phyloP scores from a whole-genome alignment of 23 red algal genomes.

The Gracilaria vermiculophylla region DNA sequence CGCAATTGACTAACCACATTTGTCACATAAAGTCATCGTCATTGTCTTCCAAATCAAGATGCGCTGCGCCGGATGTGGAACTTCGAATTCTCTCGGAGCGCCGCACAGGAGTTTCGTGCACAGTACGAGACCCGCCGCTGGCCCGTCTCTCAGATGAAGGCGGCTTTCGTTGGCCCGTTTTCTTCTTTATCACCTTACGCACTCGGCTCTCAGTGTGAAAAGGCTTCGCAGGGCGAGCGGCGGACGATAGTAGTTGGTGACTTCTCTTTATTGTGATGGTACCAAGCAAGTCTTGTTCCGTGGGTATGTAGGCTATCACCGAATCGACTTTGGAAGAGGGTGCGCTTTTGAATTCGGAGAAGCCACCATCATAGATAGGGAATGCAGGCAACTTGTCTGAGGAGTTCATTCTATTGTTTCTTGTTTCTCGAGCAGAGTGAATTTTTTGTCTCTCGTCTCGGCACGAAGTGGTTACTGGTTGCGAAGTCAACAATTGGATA shows the following conservation, averaged over 20 bases:
- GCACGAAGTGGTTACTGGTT: too few species aligned
- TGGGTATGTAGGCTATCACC: background rate
- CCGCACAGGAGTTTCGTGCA: too few species aligned
- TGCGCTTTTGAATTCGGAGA: background rate
- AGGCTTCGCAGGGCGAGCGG: background rate
- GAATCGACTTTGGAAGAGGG: background rate
- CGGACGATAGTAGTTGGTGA: background rate
- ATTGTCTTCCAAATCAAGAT: background rate
- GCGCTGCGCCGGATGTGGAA: background rate
- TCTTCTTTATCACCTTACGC: background rate
- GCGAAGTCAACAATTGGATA: too few species aligned
- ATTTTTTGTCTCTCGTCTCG: too few species aligned
- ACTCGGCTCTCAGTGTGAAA: too few species aligned
- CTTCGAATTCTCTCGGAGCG: background rate
- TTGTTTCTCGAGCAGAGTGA: too few species aligned
- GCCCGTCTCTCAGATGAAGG: background rate
- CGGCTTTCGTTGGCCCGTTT: background rate
- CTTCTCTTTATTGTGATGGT: background rate
- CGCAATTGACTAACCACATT: background rate
- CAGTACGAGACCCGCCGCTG: background rate
- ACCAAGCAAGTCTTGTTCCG: background rate
- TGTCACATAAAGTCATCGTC: constrained; percentile 17
- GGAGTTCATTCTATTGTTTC: too few species aligned
- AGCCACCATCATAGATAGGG: background rate
- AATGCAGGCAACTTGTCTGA: background rate